Base-by-base conservation (phyloP, 2,329 filamentous ascomycete species). In the Cordyceps farinosa region DNA sequence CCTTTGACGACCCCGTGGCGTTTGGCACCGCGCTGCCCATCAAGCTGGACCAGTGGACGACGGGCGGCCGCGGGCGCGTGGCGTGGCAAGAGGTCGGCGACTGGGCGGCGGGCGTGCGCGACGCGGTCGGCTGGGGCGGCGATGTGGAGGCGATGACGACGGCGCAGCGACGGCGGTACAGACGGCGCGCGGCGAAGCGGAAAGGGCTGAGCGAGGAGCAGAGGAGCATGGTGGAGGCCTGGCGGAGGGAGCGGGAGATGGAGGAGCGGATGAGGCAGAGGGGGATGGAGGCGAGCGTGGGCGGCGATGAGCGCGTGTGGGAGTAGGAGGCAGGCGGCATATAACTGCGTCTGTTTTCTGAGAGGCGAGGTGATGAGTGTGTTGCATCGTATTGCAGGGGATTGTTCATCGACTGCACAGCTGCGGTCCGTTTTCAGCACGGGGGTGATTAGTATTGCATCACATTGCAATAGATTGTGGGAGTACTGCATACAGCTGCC, bases 21-120 rank as follows among this genome's bases (percentile, higher is more conserved):
- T 88, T 85, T 72, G 85, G 85, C n/a, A 78, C 77, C 45, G 83
- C 84, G 1, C 77, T 88, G 52, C 85, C 86, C 3, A 80, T 86
- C 63, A 88, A 87, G 74, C 69, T 88, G 13, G 85, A 88, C 69
- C 80, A 87, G 67, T 88, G 85, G 85, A 70, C 77, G 9, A 84
- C 82, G 0, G 80, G 82, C 17, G 84, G 84, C 1, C 74, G 73
- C 40, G 82, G 82, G 5, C 80, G 82, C 44, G 68, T 66, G 1
- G 50, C 79, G 3, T 71, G 74, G 15, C 71, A 70, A n/a, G 70
- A 73, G 50, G 66, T 77, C 1, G 72, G 74, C 7, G 84, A 87
- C 67, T 70, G 76, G 65, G 55, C 76, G 29, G 82, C 81, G 0
- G 84, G 87, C 36, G 65, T 78, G 6, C 72, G 22, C 22, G 22